phyloP scores from a whole-genome alignment of 306 rosid species.

The Senna siamea region DNA sequence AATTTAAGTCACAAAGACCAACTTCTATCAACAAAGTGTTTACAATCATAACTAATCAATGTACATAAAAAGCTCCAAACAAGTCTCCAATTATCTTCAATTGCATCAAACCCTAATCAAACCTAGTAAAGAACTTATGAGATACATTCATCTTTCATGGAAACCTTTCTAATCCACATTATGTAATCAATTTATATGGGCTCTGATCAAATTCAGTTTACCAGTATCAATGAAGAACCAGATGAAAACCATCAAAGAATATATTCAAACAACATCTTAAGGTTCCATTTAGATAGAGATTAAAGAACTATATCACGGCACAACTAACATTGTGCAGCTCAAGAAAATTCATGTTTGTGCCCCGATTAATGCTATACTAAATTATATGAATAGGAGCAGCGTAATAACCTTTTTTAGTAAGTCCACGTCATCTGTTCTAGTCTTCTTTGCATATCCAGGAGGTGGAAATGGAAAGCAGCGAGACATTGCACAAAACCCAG shows the following conservation, averaged over 20 bases:
- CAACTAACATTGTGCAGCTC: constrained; percentile 16
- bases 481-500: constrained; percentile 88
- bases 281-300: neutral
- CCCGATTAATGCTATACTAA: constrained; percentile 25
- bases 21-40: constrained; percentile 30
- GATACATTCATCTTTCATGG: neutral
- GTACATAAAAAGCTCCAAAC: constrained; percentile 8
- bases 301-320: constrained; percentile 6
- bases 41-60: constrained; percentile 30
- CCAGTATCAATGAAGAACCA: neutral
- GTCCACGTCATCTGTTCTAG: constrained; percentile 66
- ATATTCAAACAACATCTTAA: neutral
- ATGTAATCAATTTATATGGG: constrained; percentile 12
- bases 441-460: constrained; percentile 89
- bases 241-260: neutral
- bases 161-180: neutral
- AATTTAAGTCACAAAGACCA: constrained; percentile 20
- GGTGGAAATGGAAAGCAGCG: constrained; percentile 99
- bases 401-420: constrained; percentile 69
- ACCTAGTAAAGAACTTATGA: neutral
- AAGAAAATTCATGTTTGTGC: constrained; percentile 7
- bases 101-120: constrained; percentile 28
- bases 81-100: constrained; percentile 24
- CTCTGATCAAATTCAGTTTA: neutral
- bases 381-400: constrained; percentile 40